Percentiles rank a stretch among this genome's conserved stretches.
These are phyloP conservation scores for Paecilomyces niveus DNA, from an alignment of 2,329 filamentous ascomycete genomes.

Conservation along the genomic window DNA sequence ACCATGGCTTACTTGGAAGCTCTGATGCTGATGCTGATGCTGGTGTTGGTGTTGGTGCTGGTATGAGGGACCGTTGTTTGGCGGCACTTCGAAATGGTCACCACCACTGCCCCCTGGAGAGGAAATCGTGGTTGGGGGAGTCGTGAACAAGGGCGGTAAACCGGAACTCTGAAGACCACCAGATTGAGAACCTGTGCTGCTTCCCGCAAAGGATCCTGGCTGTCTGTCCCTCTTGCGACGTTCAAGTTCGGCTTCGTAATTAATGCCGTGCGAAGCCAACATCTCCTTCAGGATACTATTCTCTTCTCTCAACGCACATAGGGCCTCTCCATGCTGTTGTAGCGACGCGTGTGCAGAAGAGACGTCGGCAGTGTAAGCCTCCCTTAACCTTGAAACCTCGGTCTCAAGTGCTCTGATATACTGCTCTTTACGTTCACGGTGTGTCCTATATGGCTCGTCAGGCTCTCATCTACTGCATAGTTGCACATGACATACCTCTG, in stretches of 20 bases:
- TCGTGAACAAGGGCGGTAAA: conserved; percentile 18
- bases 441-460: conserved; percentile 57
- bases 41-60: conserved; percentile 1
- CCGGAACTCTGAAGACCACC: conserved; percentile 9
- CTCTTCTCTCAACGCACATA: conserved; percentile 69
- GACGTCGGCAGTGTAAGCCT: conserved; percentile 61
- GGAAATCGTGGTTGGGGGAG: conserved; percentile 27
- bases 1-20: conserved; percentile 10
- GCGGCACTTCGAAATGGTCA: conserved; percentile 22
- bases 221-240: conserved; percentile 27
- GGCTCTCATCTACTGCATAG: conserved; percentile 5
- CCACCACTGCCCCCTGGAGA: conserved; percentile 19
- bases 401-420: conserved; percentile 93
- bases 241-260: conserved; percentile 44
- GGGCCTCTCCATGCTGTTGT: conserved; percentile 63
- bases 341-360: conserved; percentile 43
- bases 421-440: conserved; percentile 91
- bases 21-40: conserved; percentile 7
- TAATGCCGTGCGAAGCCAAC: conserved; percentile 52
- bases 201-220: conserved; percentile 33
- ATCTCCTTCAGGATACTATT: conserved; percentile 66
- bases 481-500: conserved; percentile 59
- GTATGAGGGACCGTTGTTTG: conserved; percentile 15
- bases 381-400: conserved; percentile 81
- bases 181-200: conserved; percentile 27